Percentiles rank a stretch among this genome's conserved stretches.
Evolutionary conservation across 2,329 filamentous ascomycete species (phyloP).

Genomic region (Aspergillus quadricinctus): DNA sequence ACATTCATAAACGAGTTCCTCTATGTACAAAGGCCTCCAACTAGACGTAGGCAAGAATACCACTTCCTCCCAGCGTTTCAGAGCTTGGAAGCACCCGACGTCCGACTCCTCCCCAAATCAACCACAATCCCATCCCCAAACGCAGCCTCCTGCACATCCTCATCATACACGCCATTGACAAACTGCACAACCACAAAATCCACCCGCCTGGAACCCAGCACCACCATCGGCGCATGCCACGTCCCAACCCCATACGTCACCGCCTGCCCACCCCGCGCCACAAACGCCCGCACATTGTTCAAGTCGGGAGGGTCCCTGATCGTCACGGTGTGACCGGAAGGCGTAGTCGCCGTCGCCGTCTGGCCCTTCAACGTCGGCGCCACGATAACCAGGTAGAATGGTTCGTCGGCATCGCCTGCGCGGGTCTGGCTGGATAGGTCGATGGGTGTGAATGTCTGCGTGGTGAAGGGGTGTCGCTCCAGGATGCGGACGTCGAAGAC

Average conservation of each 20-base stretch:
- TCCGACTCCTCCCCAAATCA: constrained; percentile 16
- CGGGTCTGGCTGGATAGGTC: constrained; percentile 41
- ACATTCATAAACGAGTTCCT: neutral
- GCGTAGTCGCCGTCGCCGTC: constrained; percentile 30
- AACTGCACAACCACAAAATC: constrained; percentile 91
- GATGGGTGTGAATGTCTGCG: constrained; percentile 86
- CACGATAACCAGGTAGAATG: constrained; percentile 76
- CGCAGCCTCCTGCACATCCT: constrained; percentile 83
- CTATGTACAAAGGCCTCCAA: neutral
- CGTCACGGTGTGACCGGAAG: constrained; percentile 18
- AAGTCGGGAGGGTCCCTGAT: constrained; percentile 65
- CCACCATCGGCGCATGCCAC: constrained; percentile 97
- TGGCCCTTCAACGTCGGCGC: constrained; percentile 64
- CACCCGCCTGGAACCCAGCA: constrained; percentile 64
- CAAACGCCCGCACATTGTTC: constrained; percentile 65
- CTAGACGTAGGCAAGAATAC: neutral
- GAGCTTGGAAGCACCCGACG: neutral
- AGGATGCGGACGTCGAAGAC: constrained; percentile 68
- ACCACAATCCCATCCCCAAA: constrained; percentile 40
- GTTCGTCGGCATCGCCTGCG: constrained; percentile 23
- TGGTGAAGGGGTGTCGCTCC: constrained; percentile 89
- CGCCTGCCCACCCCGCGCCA: constrained; percentile 72
- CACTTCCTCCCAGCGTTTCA: neutral
- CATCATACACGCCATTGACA: constrained; percentile 71
- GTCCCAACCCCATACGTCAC: constrained; percentile 90